Evolutionary conservation across 345 rosid genomes (phyloP).

Genomic region (Punica granatum): DNA sequence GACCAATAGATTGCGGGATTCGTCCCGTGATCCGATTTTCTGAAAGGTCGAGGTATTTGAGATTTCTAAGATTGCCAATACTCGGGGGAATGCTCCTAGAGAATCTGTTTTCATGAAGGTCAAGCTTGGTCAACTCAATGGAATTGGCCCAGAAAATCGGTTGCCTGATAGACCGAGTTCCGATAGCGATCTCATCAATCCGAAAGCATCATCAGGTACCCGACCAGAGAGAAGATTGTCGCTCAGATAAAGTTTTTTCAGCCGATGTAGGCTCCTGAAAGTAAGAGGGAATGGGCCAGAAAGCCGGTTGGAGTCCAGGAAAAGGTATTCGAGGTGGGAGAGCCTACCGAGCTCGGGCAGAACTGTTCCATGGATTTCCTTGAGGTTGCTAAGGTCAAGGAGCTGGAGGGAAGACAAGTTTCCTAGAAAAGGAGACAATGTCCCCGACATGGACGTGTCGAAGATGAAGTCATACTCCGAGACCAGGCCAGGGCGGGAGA

Average conservation of each 20-base stretch:
- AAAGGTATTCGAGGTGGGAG: slow-evolving; percentile 22
- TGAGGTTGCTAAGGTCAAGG: slow-evolving; percentile 47
- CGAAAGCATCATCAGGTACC: slow-evolving; percentile 23
- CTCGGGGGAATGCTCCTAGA: slow-evolving; percentile 31
- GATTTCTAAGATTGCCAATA: slow-evolving; percentile 33
- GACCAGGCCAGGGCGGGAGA: slow-evolving; percentile 32
- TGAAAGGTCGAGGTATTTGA: slow-evolving; percentile 42
- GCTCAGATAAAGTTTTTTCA: slow-evolving; percentile 32
- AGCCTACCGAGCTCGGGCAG: slow-evolving; percentile 38
- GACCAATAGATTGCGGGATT: slow-evolving; percentile 36
- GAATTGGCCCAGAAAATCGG: slow-evolving; percentile 30
- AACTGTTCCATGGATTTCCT: slow-evolving; percentile 37
- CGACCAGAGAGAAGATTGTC: slow-evolving; percentile 31
- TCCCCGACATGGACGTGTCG: slow-evolving; percentile 42
- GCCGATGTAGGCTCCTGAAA: slow-evolving; percentile 19
- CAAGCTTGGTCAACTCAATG: slow-evolving; percentile 29
- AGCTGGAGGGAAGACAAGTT: slow-evolving; percentile 35
- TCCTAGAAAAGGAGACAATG: slow-evolving; percentile 42
- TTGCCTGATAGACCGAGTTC: slow-evolving; percentile 49
- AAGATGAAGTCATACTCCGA: slow-evolving; percentile 21
- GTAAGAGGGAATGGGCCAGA: slow-evolving; percentile 35
- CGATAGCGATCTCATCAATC: slow-evolving; percentile 20
- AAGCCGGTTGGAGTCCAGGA: slow-evolving; percentile 44
- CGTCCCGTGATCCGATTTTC: slow-evolving; percentile 34
- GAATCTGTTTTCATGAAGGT: slow-evolving; percentile 39